Evolutionary conservation across 371 early-diverging fungal genomes (phyloP).

Genomic region (Umbelopsis sp.): DNA sequence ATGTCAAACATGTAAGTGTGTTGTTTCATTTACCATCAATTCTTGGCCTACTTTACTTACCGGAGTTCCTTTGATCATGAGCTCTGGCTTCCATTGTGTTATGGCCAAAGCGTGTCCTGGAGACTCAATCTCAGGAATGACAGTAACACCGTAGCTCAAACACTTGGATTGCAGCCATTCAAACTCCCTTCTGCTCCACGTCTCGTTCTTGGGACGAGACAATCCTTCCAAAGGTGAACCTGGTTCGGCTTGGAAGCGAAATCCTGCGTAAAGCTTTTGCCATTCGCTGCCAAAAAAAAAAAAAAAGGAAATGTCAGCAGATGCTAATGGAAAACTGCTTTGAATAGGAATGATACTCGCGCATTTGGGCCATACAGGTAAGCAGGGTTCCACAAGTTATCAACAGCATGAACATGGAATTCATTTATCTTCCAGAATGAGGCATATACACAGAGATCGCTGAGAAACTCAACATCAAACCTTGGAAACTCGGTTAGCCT

Average conservation of each 20-base stretch:
- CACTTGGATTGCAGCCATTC: slow-evolving; percentile 6
- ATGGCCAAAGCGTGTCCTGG: slow-evolving; percentile 17
- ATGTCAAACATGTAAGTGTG: not conserved
- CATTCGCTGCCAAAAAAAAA: not conserved
- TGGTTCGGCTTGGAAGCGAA: slow-evolving; percentile 16
- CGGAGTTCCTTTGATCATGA: slow-evolving; percentile 11
- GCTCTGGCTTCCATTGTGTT: slow-evolving; percentile 16
- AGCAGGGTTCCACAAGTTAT: slow-evolving; percentile 19
- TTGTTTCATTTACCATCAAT: too few species aligned
- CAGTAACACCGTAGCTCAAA: slow-evolving; percentile 8
- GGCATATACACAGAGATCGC: slow-evolving; percentile 14
- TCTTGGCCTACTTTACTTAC: not conserved
- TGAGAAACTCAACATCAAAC: slow-evolving; percentile 14
- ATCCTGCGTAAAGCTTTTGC: slow-evolving; percentile 15
- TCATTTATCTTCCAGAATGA: slow-evolving; percentile 20
- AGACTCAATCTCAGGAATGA: slow-evolving; percentile 19
- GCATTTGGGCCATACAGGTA: slow-evolving; percentile 17
- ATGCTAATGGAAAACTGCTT: not conserved
- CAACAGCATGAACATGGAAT: slow-evolving; percentile 18
- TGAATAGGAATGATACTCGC: not conserved
- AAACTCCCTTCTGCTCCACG: slow-evolving; percentile 16
- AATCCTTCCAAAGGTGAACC: slow-evolving; percentile 14
- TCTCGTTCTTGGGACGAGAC: slow-evolving; percentile 2
- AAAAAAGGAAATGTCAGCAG: not conserved
- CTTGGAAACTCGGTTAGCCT: not conserved